Percentiles rank a stretch among this genome's conserved stretches.
Conservation (phyloP, 257 asterid genomes). For the Catharanthus roseus region DNA sequence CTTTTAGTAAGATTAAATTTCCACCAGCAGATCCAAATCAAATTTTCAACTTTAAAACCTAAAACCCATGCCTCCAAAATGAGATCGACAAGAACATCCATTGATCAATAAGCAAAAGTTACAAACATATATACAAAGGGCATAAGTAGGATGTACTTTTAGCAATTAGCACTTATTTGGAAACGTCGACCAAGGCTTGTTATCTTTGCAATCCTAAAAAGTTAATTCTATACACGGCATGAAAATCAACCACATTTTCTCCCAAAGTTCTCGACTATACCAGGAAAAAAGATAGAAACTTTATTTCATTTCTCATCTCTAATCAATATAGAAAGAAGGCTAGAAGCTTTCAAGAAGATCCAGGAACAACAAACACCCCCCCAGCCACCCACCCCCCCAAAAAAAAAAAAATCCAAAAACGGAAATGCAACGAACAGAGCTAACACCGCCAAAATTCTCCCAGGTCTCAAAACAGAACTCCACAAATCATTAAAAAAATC, state of each 20-base stretch:
- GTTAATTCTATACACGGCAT: background rate
- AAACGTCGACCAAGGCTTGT: background rate
- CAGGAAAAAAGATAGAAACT: conserved; percentile 4
- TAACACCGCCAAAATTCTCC: background rate
- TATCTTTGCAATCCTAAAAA: background rate
- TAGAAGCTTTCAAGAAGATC: background rate
- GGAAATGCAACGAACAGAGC: background rate
- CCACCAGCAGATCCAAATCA: conserved; percentile 5
- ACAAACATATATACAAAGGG: background rate
- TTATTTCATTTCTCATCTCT: background rate
- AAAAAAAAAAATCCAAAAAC: background rate
- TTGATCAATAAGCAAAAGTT: background rate
- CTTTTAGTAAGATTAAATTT: background rate
- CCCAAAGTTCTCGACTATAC: background rate
- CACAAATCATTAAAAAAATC: background rate
- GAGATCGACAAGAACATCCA: conserved; percentile 1
- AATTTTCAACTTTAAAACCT: background rate
- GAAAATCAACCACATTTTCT: background rate
- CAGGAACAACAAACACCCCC: background rate
- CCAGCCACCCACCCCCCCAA: too few species aligned
- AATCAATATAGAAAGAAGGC: background rate
- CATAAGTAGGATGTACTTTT: background rate
- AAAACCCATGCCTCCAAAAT: too few species aligned
- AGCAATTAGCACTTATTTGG: background rate
- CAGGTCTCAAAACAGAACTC: background rate